Base-by-base conservation (phyloP, 2,329 filamentous ascomycete genomes). In the Phaeoacremonium minimum region DNA sequence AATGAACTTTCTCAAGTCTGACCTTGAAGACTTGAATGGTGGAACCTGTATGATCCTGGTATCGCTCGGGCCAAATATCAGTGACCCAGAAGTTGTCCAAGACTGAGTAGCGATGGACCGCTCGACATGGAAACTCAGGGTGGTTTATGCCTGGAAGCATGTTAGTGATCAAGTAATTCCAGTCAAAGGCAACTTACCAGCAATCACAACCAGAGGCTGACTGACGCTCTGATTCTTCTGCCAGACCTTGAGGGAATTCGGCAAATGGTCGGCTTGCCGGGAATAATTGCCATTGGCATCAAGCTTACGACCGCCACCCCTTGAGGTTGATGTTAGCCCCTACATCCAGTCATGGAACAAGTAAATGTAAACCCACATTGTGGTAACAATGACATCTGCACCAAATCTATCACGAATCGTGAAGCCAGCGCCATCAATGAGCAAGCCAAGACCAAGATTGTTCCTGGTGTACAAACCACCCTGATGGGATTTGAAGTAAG, bases 31-130 rank as follows among this genome's bases (percentile, higher is more conserved):
- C 45, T 2, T 46, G 52, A 6, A 69, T 65, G 2, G 54, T 57
- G 6, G 54, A 64, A 3, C 46, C 48, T 3, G 52, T 54, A n/a
- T n/a, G n/a, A 2, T 63, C 53, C 1, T 59, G 43, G 5, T 61
- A 61, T 41, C 67, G 71, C 47, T 90, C 85, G 9, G 60, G 65
- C 85, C 85, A 90, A 0, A 87, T 64, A 33, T 83, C 64, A 0
- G 81, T 84, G 11, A 85, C 64, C 33, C 80, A 75, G 52, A 86
- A 89, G 54, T 71, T 80, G n/a, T 69, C 82, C 29, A 89, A 64
- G 0, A 87, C 77, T 37, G 73, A 79, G 48, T 80, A 88, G 1
- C 69, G 61, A 39, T 81, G 67, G 0, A 74, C 72, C 7, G 81
- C 61, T 17, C 65, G 60, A 2, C 66, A 68, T 0, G 67, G 64